Conservation (phyloP, 192 early-diverging fungal genomes). For the Umbelopsis vinacea region DNA sequence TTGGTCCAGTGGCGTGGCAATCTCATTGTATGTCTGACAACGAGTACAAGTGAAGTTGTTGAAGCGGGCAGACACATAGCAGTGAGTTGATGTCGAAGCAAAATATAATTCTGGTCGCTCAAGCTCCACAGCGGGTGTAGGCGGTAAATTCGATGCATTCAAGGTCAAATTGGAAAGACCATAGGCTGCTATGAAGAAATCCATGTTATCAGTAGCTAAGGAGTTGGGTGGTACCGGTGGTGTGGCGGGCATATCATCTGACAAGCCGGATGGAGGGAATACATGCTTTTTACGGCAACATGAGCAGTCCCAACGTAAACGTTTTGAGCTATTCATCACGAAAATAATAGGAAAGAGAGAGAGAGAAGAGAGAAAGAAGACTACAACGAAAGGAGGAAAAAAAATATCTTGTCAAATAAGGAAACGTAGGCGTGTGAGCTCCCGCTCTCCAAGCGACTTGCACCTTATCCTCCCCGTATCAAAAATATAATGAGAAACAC, state of each 20-base stretch:
- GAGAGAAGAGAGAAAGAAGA: neutral
- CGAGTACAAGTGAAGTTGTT: slow-evolving; percentile 19
- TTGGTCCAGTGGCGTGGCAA: slow-evolving; percentile 4
- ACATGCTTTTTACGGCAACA: slow-evolving; percentile 12
- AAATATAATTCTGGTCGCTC: slow-evolving; percentile 18
- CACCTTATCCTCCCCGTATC: no score
- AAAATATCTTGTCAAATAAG: neutral
- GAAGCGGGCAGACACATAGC: slow-evolving; percentile 11
- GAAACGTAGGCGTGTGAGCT: neutral
- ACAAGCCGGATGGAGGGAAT: neutral
- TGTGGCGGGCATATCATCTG: neutral
- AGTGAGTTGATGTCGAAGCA: neutral
- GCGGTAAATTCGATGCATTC: neutral
- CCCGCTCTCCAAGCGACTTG: no score
- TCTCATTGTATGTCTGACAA: slow-evolving; percentile 18
- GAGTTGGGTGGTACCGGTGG: slow-evolving; percentile 3
- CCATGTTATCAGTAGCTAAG: neutral
- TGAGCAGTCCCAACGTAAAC: slow-evolving; percentile 14
- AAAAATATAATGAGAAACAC: no score
- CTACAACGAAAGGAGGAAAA: neutral
- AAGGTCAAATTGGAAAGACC: neutral
- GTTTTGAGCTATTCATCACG: neutral
- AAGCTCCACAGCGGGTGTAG: neutral
- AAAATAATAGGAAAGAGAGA: neutral
- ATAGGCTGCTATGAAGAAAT: slow-evolving; percentile 15